Conservation (phyloP, 225 moss, liverwort and hornwort species). For the Physcomitrium patens region DNA sequence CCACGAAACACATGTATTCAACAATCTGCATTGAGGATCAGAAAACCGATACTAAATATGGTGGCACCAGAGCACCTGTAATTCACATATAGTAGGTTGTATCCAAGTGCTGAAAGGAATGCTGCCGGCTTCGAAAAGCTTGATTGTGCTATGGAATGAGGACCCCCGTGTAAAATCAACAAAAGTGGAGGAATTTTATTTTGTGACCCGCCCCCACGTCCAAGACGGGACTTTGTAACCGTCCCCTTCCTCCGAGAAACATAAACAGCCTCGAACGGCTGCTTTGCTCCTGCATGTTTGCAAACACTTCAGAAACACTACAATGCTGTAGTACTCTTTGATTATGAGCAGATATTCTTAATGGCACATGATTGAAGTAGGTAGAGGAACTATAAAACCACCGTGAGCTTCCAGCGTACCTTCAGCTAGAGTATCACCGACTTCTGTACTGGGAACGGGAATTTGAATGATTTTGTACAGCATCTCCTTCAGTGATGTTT, state of each 20-base stretch:
- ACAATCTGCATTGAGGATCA: constrained; percentile 5
- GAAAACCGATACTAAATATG: not conserved
- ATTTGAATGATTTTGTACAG: constrained; percentile 69
- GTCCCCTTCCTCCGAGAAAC: constrained; percentile 62
- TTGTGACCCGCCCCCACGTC: constrained; percentile 41
- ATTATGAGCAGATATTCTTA: not conserved
- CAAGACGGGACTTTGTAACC: constrained; percentile 41
- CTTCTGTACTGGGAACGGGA: constrained; percentile 53
- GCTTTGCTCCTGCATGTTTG: constrained; percentile 57
- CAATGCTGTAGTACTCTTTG: constrained; percentile 12
- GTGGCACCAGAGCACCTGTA: constrained; percentile 63
- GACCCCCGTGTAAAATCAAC: constrained; percentile 90
- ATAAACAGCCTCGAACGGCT: constrained; percentile 78
- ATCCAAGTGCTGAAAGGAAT: constrained; percentile 85
- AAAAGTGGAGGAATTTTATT: constrained; percentile 73
- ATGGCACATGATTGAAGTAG: constrained; percentile 6
- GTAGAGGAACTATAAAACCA: not conserved
- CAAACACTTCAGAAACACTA: constrained; percentile 1
- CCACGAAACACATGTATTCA: constrained; percentile 6
- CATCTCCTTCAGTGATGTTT: constrained; percentile 64
- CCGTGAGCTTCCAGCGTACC: constrained; percentile 41
- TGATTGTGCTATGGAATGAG: constrained; percentile 87
- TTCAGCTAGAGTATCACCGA: constrained; percentile 44
- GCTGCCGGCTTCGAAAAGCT: constrained; percentile 79
- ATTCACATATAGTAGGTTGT: constrained; percentile 90